phyloP scores from a whole-genome alignment of 495 filamentous ascomycete genomes.

The Antarctomyces pellizariae region DNA sequence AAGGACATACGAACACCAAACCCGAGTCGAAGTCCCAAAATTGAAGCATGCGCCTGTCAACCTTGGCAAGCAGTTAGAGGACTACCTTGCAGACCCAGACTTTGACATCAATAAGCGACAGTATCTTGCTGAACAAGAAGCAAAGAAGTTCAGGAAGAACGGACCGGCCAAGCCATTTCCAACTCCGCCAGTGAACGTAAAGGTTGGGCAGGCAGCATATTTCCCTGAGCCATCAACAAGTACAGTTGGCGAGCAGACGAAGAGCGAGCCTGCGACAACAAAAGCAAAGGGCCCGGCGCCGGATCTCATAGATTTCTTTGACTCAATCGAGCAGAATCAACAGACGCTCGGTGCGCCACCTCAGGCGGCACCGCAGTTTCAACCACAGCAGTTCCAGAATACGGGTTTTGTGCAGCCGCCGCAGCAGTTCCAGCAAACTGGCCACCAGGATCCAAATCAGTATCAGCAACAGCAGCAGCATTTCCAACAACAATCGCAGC shows the following conservation, averaged over 20 bases:
- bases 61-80: slow-evolving; percentile 69
- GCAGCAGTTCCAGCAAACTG: slow-evolving; percentile 16
- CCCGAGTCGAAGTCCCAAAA: slow-evolving; percentile 83
- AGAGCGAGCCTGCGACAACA: slow-evolving; percentile 18
- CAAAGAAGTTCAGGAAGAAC: slow-evolving; percentile 36
- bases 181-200: slow-evolving; percentile 4
- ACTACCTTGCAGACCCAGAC: slow-evolving; percentile 86
- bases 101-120: slow-evolving; percentile 88
- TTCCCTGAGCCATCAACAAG: slow-evolving; percentile 15
- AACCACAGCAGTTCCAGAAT: slow-evolving; percentile 23
- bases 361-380: slow-evolving; percentile 16
- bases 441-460: slow-evolving; percentile 23
- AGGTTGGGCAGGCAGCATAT: slow-evolving; percentile 6
- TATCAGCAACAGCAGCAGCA: slow-evolving; percentile 20
- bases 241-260: slow-evolving; percentile 8
- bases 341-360: slow-evolving; percentile 16
- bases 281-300: slow-evolving; percentile 38
- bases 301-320: slow-evolving; percentile 96
- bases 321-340: slow-evolving; percentile 85
- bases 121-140: slow-evolving; percentile 67
- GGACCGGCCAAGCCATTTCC: slow-evolving; percentile 6
- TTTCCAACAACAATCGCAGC: slow-evolving; percentile 30
- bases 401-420: slow-evolving; percentile 25
- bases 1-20: slow-evolving; percentile 73
- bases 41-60: slow-evolving; percentile 92